Evolutionary conservation across 2,329 filamentous ascomycete genomes (phyloP).

Genomic region (Berkeleyomyces basicola): DNA sequence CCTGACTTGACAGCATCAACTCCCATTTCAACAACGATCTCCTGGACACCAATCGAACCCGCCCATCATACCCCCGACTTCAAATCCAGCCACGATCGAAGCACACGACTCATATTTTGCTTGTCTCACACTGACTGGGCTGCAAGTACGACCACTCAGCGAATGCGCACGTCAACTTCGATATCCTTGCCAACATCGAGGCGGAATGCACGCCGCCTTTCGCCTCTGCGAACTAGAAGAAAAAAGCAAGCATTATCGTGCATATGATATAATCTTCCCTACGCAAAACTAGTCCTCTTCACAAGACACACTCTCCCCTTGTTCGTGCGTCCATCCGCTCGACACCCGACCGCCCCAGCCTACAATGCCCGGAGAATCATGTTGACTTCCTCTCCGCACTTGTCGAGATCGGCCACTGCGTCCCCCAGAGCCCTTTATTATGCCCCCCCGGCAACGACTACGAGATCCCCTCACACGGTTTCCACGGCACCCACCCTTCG

Average conservation of each 20-base stretch:
- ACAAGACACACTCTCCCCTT: not conserved
- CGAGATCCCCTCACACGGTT: conserved; percentile 10
- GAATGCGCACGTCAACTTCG: not conserved
- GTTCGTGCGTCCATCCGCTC: not conserved
- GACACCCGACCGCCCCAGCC: not conserved
- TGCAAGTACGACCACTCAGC: not conserved
- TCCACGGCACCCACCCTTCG: not conserved
- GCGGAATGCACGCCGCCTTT: not conserved
- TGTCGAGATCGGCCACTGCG: conserved; percentile 11
- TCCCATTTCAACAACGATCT: not conserved
- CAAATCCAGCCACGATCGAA: not conserved
- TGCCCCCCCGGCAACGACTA: conserved; percentile 9
- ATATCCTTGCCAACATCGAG: not conserved
- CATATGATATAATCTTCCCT: not conserved
- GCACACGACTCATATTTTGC: not conserved
- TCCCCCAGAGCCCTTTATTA: conserved; percentile 11
- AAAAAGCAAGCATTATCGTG: not conserved
- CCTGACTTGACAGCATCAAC: not conserved
- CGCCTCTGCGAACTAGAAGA: not conserved
- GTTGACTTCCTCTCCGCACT: conserved; percentile 13
- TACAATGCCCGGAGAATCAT: conserved; percentile 12
- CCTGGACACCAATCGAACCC: not conserved
- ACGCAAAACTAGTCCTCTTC: not conserved
- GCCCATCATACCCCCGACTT: not conserved
- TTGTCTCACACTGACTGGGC: not conserved